Percentiles rank a stretch among this genome's conserved stretches.
Evolutionary conservation across 129 eudicot genomes (phyloP).

Genomic region (Erigeron canadensis): DNA sequence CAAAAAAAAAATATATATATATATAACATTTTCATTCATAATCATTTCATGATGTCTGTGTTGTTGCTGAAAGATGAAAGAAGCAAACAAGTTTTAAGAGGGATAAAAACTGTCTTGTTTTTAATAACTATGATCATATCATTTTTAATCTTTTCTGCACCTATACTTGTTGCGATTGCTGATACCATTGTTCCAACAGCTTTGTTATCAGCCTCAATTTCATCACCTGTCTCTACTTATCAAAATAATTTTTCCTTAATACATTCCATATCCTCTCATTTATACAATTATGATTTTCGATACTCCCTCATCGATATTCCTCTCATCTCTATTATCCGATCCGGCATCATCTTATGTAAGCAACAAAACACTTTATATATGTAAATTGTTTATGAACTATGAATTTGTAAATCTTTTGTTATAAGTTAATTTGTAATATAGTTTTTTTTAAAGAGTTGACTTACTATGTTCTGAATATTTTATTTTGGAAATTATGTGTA

Average conservation of each 20-base stretch:
- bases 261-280: slow-evolving; percentile 46
- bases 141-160: slow-evolving; percentile 66
- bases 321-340: slow-evolving; percentile 68
- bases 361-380: too few species aligned
- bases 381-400: slow-evolving; percentile 8
- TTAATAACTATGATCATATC: slow-evolving; percentile 70
- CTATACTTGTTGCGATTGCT: slow-evolving; percentile 62
- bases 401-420: too few species aligned
- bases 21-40: background rate
- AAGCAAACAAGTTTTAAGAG: slow-evolving; percentile 43
- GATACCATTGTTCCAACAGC: slow-evolving; percentile 79
- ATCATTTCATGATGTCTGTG: slow-evolving; percentile 29
- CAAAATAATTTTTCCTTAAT: slow-evolving; percentile 30
- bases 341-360: slow-evolving; percentile 64
- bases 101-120: slow-evolving; percentile 69
- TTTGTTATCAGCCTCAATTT: slow-evolving; percentile 55
- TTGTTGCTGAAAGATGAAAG: slow-evolving; percentile 54
- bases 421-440: too few species aligned
- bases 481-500: background rate
- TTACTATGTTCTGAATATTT: background rate
- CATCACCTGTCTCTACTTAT: slow-evolving; percentile 15
- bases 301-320: slow-evolving; percentile 84
- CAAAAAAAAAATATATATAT: too few species aligned
- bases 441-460: background rate
- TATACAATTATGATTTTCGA: slow-evolving; percentile 60